These are phyloP conservation scores for Yamadazyma sp. DNA, from an alignment of 805 yeast species.

Conservation along the genomic window DNA sequence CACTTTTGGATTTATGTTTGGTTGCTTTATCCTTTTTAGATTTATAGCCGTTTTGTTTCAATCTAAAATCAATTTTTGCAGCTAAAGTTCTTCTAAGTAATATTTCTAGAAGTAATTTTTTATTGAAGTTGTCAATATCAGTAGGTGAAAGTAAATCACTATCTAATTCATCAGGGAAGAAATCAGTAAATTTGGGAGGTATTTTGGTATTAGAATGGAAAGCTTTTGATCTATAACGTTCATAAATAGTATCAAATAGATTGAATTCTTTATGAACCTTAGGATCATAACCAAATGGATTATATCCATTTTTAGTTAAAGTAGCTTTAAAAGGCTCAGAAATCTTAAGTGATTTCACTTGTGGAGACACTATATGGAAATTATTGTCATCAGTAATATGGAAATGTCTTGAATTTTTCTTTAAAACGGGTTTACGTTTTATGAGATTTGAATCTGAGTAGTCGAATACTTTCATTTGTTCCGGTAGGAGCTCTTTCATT, in stretches of 20 bases:
- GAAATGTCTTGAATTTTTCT: slow-evolving; percentile 8
- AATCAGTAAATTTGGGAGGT: slow-evolving; percentile 26
- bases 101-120: slow-evolving; percentile 31
- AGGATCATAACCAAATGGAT: background rate
- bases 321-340: slow-evolving; percentile 17
- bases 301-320: slow-evolving; percentile 12
- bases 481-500: slow-evolving; percentile 29
- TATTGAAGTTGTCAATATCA: slow-evolving; percentile 29
- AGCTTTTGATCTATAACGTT: slow-evolving; percentile 25
- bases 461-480: slow-evolving; percentile 22
- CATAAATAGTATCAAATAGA: slow-evolving; percentile 21
- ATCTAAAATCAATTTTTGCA: slow-evolving; percentile 37
- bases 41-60: slow-evolving; percentile 17
- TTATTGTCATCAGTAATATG: slow-evolving; percentile 5
- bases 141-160: slow-evolving; percentile 17
- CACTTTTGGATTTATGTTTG: background rate
- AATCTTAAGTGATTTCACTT: slow-evolving; percentile 5
- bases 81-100: slow-evolving; percentile 40
- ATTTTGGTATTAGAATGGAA: slow-evolving; percentile 16
- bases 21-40: background rate
- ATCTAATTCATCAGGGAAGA: slow-evolving; percentile 29
- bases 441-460: slow-evolving; percentile 15
- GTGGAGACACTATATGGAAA: slow-evolving; percentile 10
- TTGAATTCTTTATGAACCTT: slow-evolving; percentile 7
- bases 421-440: slow-evolving; percentile 14